Base-by-base conservation (phyloP, 306 rosid species). In the Albizia julibrissin region DNA sequence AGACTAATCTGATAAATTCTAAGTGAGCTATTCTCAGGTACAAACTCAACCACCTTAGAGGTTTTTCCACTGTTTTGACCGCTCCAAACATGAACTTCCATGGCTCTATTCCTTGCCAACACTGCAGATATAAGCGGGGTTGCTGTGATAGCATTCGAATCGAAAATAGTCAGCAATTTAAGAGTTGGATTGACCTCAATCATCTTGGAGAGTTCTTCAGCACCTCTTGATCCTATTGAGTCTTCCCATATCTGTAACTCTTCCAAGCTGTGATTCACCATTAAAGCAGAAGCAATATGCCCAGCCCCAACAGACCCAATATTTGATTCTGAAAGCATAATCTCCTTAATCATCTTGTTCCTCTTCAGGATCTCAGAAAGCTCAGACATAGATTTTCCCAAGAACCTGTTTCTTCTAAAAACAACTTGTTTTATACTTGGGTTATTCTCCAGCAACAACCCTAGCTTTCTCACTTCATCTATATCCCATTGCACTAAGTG, bases 231-330 rank as follows among this genome's bases (percentile, higher is more conserved):
- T n/a, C 94, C 98, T 42, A 93, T 91, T 11, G 97, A 93, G 76
- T 96, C 98, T 76, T 93, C 99, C 99, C 98, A 93, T 79, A 96
- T 90, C 80, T 93, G 97, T 10, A 96, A 69, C 86, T 93, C 97
- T 80, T 92, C 99, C 79, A 96, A 85, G 40, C 87, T 83, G 19
- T 90, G 87, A 80, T 93, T 96, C 71, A 79, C 88, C 86, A 86
- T 87, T 56, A 96, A 93, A 75, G 94, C 89, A 54, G 94, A 91
- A 84, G 97, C 97, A 54, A 96, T 86, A 67, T 83, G 70, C 59
- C 80, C 89, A 24, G 96, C 94, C 62, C 99, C 99, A 69, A 78
- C 66, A 29, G 91, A 83, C 10, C 99, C 95, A 4, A 93, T 85
- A 11, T 80, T 78, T 11, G 97, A 93, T 84, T 96, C 98, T 2